phyloP scores from a whole-genome alignment of 768 basidiomycete species.

The Kwoniella bestiolae region DNA sequence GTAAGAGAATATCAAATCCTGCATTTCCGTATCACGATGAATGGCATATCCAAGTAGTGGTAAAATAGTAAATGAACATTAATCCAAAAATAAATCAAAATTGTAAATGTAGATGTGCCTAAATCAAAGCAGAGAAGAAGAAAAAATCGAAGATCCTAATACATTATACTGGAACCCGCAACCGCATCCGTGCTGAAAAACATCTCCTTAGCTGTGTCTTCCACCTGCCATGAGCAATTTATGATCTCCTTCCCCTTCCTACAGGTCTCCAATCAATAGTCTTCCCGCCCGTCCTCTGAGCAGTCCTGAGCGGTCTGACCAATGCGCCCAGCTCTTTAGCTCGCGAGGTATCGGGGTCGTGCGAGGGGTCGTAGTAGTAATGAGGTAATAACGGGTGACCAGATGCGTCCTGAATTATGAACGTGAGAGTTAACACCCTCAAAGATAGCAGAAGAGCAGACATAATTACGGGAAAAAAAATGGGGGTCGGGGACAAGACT shows the following conservation, averaged over 20 bases:
- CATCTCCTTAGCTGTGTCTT: not conserved
- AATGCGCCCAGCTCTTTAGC: conserved; percentile 52
- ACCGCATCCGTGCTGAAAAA: too few species aligned
- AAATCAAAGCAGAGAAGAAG: too few species aligned
- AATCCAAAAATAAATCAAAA: too few species aligned
- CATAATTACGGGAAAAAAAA: not conserved
- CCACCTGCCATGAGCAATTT: too few species aligned
- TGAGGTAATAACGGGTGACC: conserved; percentile 55
- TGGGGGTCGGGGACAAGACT: conserved; percentile 22
- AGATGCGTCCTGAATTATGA: conserved; percentile 58
- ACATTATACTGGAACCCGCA: too few species aligned
- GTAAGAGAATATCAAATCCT: too few species aligned
- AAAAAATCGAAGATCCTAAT: too few species aligned
- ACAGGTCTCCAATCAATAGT: conserved; percentile 57
- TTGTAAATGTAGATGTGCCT: too few species aligned
- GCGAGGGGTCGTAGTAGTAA: conserved; percentile 57
- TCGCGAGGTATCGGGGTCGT: conserved; percentile 51
- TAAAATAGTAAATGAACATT: too few species aligned
- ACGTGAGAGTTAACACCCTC: too few species aligned
- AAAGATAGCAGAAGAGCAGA: not conserved
- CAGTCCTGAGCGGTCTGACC: conserved; percentile 51
- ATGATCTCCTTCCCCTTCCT: conserved; percentile 42
- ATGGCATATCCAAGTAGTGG: too few species aligned
- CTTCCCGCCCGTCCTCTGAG: conserved; percentile 53
- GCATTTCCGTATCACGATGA: too few species aligned